These are phyloP conservation scores for Tetracentron sinense DNA, from an alignment of 164 flowering plant genomes.

Conservation along the genomic window DNA sequence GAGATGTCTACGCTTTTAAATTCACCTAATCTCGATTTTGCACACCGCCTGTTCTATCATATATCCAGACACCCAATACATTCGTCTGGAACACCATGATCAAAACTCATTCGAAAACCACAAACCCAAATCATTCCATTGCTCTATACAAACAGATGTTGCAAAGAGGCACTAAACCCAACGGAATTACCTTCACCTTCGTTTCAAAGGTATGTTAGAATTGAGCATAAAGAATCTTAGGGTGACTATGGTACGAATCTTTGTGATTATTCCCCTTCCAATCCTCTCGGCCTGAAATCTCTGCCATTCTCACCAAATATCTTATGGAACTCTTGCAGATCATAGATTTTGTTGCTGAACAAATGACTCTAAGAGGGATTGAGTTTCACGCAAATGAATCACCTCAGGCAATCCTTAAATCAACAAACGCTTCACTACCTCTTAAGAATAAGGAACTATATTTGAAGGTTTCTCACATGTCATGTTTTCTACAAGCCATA, in stretches of 20 bases:
- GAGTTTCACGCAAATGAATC: constrained; percentile 89
- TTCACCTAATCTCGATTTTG: constrained; percentile 3
- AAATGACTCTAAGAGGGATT: constrained; percentile 86
- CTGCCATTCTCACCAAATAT: no score
- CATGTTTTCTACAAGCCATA: constrained; percentile 98
- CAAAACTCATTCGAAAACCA: constrained; percentile 6
- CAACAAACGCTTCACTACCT: constrained; percentile 70
- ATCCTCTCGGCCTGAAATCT: no score
- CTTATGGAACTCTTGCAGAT: constrained; percentile 55
- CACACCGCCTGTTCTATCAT: constrained; percentile 6
- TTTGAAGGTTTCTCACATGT: constrained; percentile 94
- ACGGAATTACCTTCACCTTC: constrained; percentile 12
- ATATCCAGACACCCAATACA: constrained; percentile 13
- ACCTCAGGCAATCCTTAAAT: constrained; percentile 72
- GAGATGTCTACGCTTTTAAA: background rate
- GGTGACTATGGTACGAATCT: no score
- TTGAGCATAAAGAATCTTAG: no score
- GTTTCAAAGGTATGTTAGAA: constrained; percentile 13
- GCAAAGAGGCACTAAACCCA: constrained; percentile 7
- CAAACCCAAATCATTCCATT: background rate
- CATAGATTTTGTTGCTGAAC: constrained; percentile 90
- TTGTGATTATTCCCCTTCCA: no score
- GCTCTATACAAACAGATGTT: constrained; percentile 10
- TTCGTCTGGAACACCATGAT: constrained; percentile 12
- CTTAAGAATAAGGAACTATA: constrained; percentile 81